Evolutionary conservation across 345 rosid genomes (phyloP).

Genomic region (Salix viminalis): DNA sequence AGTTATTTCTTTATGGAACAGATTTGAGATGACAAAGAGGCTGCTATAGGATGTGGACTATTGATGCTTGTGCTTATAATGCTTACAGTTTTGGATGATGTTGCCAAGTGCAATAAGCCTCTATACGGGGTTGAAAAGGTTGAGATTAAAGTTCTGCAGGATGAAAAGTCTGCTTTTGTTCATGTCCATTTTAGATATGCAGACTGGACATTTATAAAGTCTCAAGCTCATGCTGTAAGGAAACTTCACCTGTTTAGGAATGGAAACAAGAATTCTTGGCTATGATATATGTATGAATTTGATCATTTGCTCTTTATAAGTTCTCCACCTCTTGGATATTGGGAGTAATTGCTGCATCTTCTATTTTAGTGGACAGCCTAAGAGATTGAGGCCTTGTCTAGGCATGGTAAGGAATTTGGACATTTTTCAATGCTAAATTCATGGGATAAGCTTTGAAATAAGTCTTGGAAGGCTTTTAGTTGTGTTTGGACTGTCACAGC

Average conservation of each 20-base stretch:
- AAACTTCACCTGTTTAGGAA: constrained; percentile 27
- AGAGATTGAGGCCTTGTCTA: constrained; percentile 6
- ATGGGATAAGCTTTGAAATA: background rate
- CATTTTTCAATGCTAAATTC: background rate
- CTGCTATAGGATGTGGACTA: constrained; percentile 51
- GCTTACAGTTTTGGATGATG: constrained; percentile 30
- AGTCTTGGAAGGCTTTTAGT: constrained; percentile 3
- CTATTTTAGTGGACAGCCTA: background rate
- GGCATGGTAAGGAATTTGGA: constrained; percentile 15
- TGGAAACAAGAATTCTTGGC: constrained; percentile 34
- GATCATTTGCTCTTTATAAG: constrained; percentile 24
- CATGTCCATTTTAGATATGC: constrained; percentile 24
- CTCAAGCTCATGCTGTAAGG: constrained; percentile 39
- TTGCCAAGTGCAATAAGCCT: constrained; percentile 29
- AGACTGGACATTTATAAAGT: constrained; percentile 25
- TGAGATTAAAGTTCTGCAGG: constrained; percentile 15
- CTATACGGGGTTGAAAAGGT: constrained; percentile 20
- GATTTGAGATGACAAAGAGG: constrained; percentile 54
- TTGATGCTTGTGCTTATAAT: constrained; percentile 40
- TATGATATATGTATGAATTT: constrained; percentile 38
- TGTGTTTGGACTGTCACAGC: constrained; percentile 1
- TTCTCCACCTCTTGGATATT: constrained; percentile 7
- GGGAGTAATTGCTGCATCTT: constrained; percentile 6
- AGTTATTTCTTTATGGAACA: constrained; percentile 66
- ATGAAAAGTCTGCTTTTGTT: constrained; percentile 29